phyloP scores from a whole-genome alignment of 345 rosid genomes.

The Erysimum cheiranthoides region DNA sequence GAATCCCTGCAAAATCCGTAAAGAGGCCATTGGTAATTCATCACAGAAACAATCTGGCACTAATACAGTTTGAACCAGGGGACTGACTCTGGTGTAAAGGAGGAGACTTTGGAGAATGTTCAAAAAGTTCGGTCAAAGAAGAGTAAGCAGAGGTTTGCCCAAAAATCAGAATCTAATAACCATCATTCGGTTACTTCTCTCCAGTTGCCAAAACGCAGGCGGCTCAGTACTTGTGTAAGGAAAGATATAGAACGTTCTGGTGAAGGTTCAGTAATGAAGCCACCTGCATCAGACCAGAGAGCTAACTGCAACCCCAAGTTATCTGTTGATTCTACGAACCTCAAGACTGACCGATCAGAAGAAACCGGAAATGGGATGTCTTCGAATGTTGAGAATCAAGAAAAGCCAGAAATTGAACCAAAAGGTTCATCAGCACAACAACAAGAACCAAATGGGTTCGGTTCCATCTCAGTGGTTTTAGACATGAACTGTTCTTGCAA shows the following conservation, averaged over 20 bases:
- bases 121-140: conserved; percentile 51
- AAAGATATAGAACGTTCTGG: conserved; percentile 47
- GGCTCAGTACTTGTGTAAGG: conserved; percentile 58
- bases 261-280: conserved; percentile 38
- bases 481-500: background rate
- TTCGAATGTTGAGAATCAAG: conserved; percentile 45
- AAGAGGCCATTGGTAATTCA: background rate
- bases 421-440: conserved; percentile 20
- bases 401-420: conserved; percentile 16
- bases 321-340: conserved; percentile 23
- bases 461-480: no score
- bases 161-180: conserved; percentile 47
- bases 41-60: background rate
- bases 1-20: conserved; percentile 15
- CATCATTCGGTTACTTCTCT: conserved; percentile 45
- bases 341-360: conserved; percentile 35
- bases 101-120: conserved; percentile 42
- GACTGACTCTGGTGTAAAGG: conserved; percentile 30
- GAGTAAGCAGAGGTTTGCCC: conserved; percentile 42
- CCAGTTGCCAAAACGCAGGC: conserved; percentile 51
- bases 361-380: conserved; percentile 28
- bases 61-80: background rate
- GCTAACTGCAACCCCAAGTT: conserved; percentile 9
- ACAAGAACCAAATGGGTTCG: background rate
- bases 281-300: conserved; percentile 38